phyloP scores from a whole-genome alignment of 2,329 filamentous ascomycete genomes.

The Hypoxylon sp. region DNA sequence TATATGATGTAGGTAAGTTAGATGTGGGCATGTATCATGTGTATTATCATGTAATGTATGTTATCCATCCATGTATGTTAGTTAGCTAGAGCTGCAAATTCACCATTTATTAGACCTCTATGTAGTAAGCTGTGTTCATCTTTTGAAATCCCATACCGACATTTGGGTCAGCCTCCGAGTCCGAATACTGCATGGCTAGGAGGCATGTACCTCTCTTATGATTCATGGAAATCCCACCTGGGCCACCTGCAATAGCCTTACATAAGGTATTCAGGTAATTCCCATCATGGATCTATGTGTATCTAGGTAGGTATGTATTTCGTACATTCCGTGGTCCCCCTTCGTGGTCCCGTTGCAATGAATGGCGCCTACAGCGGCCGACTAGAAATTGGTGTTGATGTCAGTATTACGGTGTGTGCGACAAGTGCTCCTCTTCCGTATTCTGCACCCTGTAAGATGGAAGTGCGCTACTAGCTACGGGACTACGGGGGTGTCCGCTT shows the following conservation, averaged over 20 bases:
- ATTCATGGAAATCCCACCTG: neutral
- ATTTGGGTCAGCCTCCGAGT: conserved; percentile 40
- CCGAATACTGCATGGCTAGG: conserved; percentile 30
- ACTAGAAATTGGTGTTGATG: conserved; percentile 40
- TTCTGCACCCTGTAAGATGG: conserved; percentile 40
- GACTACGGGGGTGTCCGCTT: conserved; percentile 31
- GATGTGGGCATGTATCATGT: conserved; percentile 10
- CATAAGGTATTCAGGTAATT: conserved; percentile 41
- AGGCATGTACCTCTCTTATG: conserved; percentile 1
- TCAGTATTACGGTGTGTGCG: conserved; percentile 44
- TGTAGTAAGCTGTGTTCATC: conserved; percentile 40
- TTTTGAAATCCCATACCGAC: conserved; percentile 40
- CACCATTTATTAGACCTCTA: conserved; percentile 7
- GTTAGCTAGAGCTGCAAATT: neutral
- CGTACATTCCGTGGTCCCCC: conserved; percentile 14
- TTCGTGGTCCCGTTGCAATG: conserved; percentile 30
- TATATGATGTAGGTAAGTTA: too few species aligned
- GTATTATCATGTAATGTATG: neutral
- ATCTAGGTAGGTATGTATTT: neutral
- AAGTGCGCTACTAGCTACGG: conserved; percentile 7
- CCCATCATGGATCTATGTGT: conserved; percentile 21
- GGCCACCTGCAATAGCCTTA: conserved; percentile 32
- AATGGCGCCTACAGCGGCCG: conserved; percentile 45
- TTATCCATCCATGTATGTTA: neutral
- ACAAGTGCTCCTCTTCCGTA: conserved; percentile 31